These are phyloP conservation scores for Cladophialophora exuberans DNA, from an alignment of 2,329 filamentous ascomycete genomes.

Conservation along the genomic window DNA sequence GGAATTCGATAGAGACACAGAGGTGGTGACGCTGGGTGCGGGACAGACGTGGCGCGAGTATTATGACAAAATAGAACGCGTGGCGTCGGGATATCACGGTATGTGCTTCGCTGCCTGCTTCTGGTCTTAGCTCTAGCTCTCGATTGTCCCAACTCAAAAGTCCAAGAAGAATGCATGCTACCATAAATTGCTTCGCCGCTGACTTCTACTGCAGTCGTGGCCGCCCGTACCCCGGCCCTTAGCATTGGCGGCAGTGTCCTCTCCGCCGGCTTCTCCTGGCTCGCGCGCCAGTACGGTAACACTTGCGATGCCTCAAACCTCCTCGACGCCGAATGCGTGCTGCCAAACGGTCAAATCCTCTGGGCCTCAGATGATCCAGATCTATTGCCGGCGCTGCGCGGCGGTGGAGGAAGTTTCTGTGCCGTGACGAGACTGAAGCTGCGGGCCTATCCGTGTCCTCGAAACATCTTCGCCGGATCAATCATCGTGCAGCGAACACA, in stretches of 20 bases:
- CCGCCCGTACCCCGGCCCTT: conserved; percentile 42
- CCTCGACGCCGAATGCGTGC: conserved; percentile 44
- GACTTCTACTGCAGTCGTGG: conserved; percentile 34
- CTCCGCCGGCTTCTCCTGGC: conserved; percentile 44
- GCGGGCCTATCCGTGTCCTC: conserved; percentile 10
- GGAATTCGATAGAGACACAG: conserved; percentile 37
- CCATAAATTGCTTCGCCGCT: background rate
- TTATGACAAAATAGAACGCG: conserved; percentile 40
- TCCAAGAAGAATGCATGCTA: background rate
- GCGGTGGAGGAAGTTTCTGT: conserved; percentile 39
- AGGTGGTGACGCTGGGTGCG: conserved; percentile 40
- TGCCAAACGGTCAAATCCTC: conserved; percentile 40
- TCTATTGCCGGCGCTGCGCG: conserved; percentile 46
- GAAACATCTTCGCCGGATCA: conserved; percentile 18
- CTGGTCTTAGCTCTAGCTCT: no score
- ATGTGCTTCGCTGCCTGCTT: no score
- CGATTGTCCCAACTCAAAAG: background rate
- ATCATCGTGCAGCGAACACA: conserved; percentile 21
- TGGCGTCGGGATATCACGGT: conserved; percentile 40
- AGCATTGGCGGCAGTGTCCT: conserved; percentile 44
- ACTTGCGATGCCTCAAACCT: conserved; percentile 47
- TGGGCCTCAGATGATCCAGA: conserved; percentile 46
- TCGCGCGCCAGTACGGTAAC: conserved; percentile 43
- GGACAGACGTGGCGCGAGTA: conserved; percentile 44
- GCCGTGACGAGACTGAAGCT: conserved; percentile 23